These are phyloP conservation scores for Colletotrichum spaethianum DNA, from an alignment of 2,329 filamentous ascomycete species.

Conservation along the genomic window DNA sequence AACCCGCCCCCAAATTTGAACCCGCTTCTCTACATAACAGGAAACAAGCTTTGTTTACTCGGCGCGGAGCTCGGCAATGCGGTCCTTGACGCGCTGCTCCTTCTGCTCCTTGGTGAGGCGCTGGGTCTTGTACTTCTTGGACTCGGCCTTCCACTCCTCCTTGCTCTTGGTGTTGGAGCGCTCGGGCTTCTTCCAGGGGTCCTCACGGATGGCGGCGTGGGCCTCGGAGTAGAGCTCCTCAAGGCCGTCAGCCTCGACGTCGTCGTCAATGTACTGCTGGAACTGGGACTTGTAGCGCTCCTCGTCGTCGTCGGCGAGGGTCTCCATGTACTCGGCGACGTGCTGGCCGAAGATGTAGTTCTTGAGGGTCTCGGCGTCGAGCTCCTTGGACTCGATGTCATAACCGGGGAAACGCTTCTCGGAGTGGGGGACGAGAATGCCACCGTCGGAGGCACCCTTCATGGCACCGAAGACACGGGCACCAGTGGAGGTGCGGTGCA, in stretches of 20 bases:
- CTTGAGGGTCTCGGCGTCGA: constrained; percentile 95
- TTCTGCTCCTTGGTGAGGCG: constrained; percentile 91
- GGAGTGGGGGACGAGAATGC: constrained; percentile 96
- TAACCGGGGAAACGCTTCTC: constrained; percentile 99
- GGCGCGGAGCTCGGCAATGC: constrained; percentile 85
- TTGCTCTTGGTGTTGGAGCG: constrained; percentile 92
- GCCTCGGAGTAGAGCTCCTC: constrained; percentile 97
- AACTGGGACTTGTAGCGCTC: constrained; percentile 99
- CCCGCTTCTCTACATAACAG: constrained; percentile 25
- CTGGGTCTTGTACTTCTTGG: constrained; percentile 84
- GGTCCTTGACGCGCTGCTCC: constrained; percentile 86
- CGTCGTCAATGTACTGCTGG: constrained; percentile 97
- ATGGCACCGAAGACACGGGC: constrained; percentile 99
- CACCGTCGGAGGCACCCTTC: constrained; percentile 99
- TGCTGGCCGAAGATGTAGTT: constrained; percentile 99
- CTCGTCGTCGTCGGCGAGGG: constrained; percentile 98
- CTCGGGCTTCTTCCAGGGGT: constrained; percentile 95
- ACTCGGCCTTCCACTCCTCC: constrained; percentile 97
- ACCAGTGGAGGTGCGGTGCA: constrained; percentile 96
- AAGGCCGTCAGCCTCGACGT: constrained; percentile 94
- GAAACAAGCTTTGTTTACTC: constrained; percentile 56
- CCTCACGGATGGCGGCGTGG: constrained; percentile 96
- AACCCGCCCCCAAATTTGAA: constrained; percentile 20
- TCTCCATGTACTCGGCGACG: constrained; percentile 99
- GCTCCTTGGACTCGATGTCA: constrained; percentile 98